phyloP scores from a whole-genome alignment of 768 basidiomycete species.

The Agrocybe praecox region DNA sequence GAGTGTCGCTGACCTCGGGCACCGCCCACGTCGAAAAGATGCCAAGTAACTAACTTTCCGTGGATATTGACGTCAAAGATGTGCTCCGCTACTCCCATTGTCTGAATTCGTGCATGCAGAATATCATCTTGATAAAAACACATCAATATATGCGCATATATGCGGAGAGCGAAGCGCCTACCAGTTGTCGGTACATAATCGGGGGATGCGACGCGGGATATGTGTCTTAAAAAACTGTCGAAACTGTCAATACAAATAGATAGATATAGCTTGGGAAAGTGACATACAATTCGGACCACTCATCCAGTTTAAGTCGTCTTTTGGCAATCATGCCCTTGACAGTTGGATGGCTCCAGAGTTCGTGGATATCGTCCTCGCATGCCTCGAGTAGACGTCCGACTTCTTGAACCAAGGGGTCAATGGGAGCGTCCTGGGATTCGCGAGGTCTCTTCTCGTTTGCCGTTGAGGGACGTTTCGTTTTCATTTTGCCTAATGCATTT shows the following conservation, averaged over 20 bases:
- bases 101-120: slow-evolving; percentile 87
- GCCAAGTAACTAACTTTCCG: slow-evolving; percentile 76
- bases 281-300: slow-evolving; percentile 88
- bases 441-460: slow-evolving; percentile 34
- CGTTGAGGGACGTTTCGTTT: slow-evolving; percentile 30
- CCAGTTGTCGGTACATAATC: slow-evolving; percentile 80
- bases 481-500: slow-evolving; percentile 46
- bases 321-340: slow-evolving; percentile 70
- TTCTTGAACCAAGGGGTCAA: slow-evolving; percentile 61
- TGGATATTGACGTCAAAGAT: slow-evolving; percentile 81
- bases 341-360: slow-evolving; percentile 73
- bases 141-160: slow-evolving; percentile 30
- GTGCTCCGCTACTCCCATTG: slow-evolving; percentile 87
- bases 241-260: slow-evolving; percentile 16
- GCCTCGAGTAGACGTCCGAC: slow-evolving; percentile 61
- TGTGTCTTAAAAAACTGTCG: slow-evolving; percentile 72
- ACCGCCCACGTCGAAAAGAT: slow-evolving; percentile 73
- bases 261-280: background rate
- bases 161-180: slow-evolving; percentile 26
- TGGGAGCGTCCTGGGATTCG: slow-evolving; percentile 33
- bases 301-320: slow-evolving; percentile 76
- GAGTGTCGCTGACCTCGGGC: slow-evolving; percentile 73
- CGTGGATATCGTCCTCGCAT: slow-evolving; percentile 64
- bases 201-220: slow-evolving; percentile 66
- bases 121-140: slow-evolving; percentile 66